Base-by-base conservation (phyloP, 495 filamentous ascomycete species). In the Penicillium flavigenum region DNA sequence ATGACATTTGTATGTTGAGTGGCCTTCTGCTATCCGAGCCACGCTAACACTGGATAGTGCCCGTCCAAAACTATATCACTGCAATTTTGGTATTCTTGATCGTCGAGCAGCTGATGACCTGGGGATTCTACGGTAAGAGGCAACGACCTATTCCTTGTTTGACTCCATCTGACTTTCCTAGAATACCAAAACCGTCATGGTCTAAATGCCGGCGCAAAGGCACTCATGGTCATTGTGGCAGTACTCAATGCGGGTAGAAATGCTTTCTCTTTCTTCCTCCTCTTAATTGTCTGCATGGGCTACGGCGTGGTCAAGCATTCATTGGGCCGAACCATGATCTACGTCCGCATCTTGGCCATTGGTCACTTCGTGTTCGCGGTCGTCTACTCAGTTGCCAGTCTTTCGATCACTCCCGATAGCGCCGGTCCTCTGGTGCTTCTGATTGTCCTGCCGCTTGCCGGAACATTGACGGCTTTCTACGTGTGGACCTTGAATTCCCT, bases 61-160 rank as follows among this genome's bases (percentile, higher is more conserved):
- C 94, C 16, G 94, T 99, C n/a, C 94, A 99, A 71, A 98, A 99
- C 70, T 98, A 99, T 71, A 97, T 99, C 63, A 98, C 95, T 6
- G 94, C 94, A 16, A 99, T 97, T 59, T 77, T 99, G 34, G 85
- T 93, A 42, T 98, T 99, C 79, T 80, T 99, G 31, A 88, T 96
- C 11, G 71, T 96, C 14, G 94, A 99, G 72, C 96, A 98, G 83
- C 68, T 96, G 62, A 94, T 96, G 83, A 99, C 94, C 10, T 99
- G 94, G 94, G 91, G 89, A 36, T 99, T 94, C 77, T 98, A 98
- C 67, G 76, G 77, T 79, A 76, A 39, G 69, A 44, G 10, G 22
- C 6, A n/a, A 4, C 10, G 39, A 22, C 17, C 16, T 11, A 12
- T 20, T 39, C n/a, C 12, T 16, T 11, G 16, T 20, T 22, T n/a